These are phyloP conservation scores for Melastoma candidum DNA, from an alignment of 441 rosid genomes.

Conservation along the genomic window DNA sequence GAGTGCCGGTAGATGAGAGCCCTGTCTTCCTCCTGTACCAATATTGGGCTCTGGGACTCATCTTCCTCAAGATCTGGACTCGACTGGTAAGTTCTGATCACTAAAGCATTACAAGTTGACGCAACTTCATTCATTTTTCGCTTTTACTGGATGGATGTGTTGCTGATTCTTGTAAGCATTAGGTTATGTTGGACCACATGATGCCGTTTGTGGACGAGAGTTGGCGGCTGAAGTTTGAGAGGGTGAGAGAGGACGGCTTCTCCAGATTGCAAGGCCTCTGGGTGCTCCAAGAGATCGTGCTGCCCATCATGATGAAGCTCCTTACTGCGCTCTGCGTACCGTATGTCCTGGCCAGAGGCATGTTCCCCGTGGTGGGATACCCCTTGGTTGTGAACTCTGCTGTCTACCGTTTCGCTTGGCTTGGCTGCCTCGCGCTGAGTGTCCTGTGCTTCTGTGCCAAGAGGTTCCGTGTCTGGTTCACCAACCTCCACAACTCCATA, in stretches of 20 bases:
- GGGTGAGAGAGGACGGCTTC: conserved; percentile 92
- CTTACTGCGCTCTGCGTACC: conserved; percentile 89
- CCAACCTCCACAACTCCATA: conserved; percentile 95
- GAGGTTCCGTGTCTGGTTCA: conserved; percentile 88
- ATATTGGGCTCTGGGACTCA: conserved; percentile 97
- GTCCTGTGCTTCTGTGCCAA: conserved; percentile 67
- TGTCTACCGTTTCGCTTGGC: conserved; percentile 89
- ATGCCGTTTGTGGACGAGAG: conserved; percentile 86
- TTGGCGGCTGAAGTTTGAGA: conserved; percentile 83
- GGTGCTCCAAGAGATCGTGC: conserved; percentile 85
- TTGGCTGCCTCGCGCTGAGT: conserved; percentile 77
- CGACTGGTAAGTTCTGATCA: conserved; percentile 46
- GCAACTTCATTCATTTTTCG: no score
- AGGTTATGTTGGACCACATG: conserved; percentile 97
- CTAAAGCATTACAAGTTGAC: neutral
- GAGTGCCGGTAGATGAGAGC: conserved; percentile 98
- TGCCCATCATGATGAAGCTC: conserved; percentile 86
- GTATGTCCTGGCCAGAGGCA: conserved; percentile 79
- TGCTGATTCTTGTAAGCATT: conserved; percentile 6
- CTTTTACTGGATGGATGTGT: no score
- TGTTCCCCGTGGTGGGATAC: conserved; percentile 84
- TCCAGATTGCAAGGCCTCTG: conserved; percentile 87
- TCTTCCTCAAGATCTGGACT: conserved; percentile 96
- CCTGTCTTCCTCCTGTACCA: conserved; percentile 96
- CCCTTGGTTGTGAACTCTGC: conserved; percentile 85